Base-by-base conservation (phyloP, 805 yeast species). In the Saccharomyces mikatae region DNA sequence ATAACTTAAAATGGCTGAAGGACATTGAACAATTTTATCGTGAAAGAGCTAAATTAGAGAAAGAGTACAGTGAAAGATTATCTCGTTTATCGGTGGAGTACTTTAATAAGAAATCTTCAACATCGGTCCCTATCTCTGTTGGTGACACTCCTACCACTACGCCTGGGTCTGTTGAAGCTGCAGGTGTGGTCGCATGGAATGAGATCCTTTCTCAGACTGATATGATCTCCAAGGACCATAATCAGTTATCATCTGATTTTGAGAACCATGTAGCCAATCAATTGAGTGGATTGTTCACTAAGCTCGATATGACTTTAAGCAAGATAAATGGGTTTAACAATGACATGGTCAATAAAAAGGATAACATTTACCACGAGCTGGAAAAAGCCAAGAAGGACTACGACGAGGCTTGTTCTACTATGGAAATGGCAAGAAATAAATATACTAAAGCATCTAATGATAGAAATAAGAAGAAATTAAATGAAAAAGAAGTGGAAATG, bases 101-200 rank as follows among this genome's bases (percentile, higher is more conserved):
- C 58, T 83, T 89, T 61, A 84, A 83, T 56, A 86, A 82, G 69
- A 90, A 91, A 67, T 86, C 96, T 49, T 81, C 82, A 59, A 70
- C 76, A 17, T 76, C 89, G 10, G 80, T 92, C 0, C 68, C 73
- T 13, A 70, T 94, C 29, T 82, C 91, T 47, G 99, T 94, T 2
- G 99, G 99, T 27, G 96, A 89, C 56, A 80, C 80, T 17, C 99
- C 99, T 0, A 79, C 83, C 46, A 80, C 88, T 47, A 94, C 99
- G 0, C 98, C 99, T 0, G 99, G 99, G 0, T 89, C 97, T 0
- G 74, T 92, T 50, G 98, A 94, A 66, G 79, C 87, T 59, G 96
- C 97, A 0, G 77, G 87, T 14, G 72, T 91, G 58, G 96, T 88
- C 11, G 81, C 96, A 1, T 92, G 99, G 99, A 89, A 81, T 48